A percentile compares a stretch with the other conserved stretches of the same genome.
Evolutionary conservation across 2,329 filamentous ascomycete species (phyloP).

Genomic region (Lomentospora prolificans): DNA sequence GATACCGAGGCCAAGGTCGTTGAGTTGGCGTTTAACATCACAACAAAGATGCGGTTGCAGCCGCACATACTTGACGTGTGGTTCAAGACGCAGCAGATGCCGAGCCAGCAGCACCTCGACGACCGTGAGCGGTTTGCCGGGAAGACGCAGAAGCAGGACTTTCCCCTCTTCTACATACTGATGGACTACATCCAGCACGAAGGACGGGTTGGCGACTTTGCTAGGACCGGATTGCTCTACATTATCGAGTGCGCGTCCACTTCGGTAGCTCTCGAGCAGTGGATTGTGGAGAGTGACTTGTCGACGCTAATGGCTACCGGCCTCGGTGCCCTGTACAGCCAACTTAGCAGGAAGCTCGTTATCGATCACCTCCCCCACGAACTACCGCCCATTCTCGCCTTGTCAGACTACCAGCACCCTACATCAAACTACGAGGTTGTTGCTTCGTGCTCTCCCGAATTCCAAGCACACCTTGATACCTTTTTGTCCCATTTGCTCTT

Average conservation of each 20-base stretch:
- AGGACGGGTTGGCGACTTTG: conserved; percentile 90
- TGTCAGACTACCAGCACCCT: conserved; percentile 80
- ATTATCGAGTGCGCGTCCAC: conserved; percentile 88
- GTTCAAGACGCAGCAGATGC: conserved; percentile 52
- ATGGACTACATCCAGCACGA: conserved; percentile 97
- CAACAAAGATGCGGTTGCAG: conserved; percentile 87
- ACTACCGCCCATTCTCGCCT: conserved; percentile 71
- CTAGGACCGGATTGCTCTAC: conserved; percentile 84
- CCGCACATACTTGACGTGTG: conserved; percentile 80
- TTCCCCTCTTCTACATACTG: conserved; percentile 88
- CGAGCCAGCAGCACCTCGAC: conserved; percentile 29
- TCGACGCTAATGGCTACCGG: conserved; percentile 97
- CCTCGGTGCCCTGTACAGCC: conserved; percentile 64
- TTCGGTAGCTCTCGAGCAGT: conserved; percentile 76
- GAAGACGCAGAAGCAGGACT: conserved; percentile 80
- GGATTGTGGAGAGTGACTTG: conserved; percentile 94
- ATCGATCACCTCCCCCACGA: conserved; percentile 66
- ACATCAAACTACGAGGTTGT: conserved; percentile 61
- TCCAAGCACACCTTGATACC: conserved; percentile 79
- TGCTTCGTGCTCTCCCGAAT: conserved; percentile 62
- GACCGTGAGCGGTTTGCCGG: conserved; percentile 76
- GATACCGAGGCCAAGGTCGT: conserved; percentile 85
- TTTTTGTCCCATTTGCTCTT: conserved; percentile 93
- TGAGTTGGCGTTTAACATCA: conserved; percentile 89
- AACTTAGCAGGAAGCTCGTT: conserved; percentile 66